phyloP scores from a whole-genome alignment of 352 stramenopile genomes.

The Phytopythium montanum region DNA sequence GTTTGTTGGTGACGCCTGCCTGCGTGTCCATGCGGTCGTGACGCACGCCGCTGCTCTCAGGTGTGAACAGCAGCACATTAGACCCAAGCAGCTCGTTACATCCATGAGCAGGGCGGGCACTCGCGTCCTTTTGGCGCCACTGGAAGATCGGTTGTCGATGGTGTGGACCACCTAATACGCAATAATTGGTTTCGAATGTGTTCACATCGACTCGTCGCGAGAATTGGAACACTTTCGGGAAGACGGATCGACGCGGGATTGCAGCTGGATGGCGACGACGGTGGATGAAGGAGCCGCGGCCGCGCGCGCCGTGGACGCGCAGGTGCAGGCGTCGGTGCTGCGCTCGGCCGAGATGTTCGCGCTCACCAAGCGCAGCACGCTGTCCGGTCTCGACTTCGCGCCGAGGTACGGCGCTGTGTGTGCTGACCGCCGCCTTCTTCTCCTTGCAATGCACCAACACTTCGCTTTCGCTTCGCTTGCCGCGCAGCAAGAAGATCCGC shows the following conservation, averaged over 20 bases:
- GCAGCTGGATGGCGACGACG: background rate
- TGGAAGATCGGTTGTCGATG: too few species aligned
- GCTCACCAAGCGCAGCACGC: constrained; percentile 53
- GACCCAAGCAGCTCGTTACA: background rate
- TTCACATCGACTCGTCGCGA: too few species aligned
- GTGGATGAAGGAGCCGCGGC: background rate
- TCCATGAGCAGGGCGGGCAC: background rate
- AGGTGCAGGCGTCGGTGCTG: constrained; percentile 63
- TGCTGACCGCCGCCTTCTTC: background rate
- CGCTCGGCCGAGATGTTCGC: constrained; percentile 69
- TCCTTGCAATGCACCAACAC: too few species aligned
- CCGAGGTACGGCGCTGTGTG: constrained; percentile 32
- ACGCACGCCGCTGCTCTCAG: background rate
- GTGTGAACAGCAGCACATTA: background rate
- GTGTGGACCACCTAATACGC: too few species aligned
- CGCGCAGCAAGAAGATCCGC: constrained; percentile 62
- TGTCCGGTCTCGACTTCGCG: constrained; percentile 43
- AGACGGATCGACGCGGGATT: background rate
- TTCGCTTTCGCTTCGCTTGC: background rate
- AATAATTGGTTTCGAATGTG: too few species aligned
- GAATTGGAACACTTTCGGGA: too few species aligned
- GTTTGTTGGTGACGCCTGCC: background rate
- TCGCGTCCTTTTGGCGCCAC: too few species aligned
- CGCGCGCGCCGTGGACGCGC: constrained; percentile 18
- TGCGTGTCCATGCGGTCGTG: background rate